Base-by-base conservation (phyloP, 805 yeast genomes). In the Zygosaccharomyces bisporus region DNA sequence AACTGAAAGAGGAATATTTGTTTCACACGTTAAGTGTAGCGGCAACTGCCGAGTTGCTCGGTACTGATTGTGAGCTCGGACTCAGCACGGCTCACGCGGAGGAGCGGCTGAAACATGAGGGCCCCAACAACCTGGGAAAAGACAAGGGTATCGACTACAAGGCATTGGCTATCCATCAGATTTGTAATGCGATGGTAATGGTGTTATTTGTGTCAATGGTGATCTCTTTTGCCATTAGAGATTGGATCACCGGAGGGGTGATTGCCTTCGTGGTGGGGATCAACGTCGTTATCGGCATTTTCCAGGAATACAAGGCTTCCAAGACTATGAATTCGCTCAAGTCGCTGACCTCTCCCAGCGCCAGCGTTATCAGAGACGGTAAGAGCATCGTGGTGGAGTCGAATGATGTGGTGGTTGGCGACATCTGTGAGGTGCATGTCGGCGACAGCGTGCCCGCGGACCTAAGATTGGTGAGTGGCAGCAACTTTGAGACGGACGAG, bases 391-490 rank as follows among this genome's bases (percentile, higher is more conserved):
- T 82, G 4, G 86, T 87, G 3, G 69, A 86, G 46, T 96, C 98
- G 0, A 77, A 88, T 1, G 77, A 78, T 33, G 76, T 93, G 45
- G 99, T 93, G 9, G 97, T 98, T 2, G 99, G 99, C 47, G 99
- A 93, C 64, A 67, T 93, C 55, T 93, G 91, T 39, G 81, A 82
- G 52, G 85, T 93, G 53, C 69, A 83, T 39, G 93, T 89, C 38
- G 99, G 99, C 53, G 99, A 93, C 67, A 77, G 96, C 46, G 80
- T 93, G 38, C 99, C 99, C 1, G 99, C 99, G 0, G 99, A 93
- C 66, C 69, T 93, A 27, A 76, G 99, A 55, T 69, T 93, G 42
- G 73, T 80, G 4, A 80, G 80, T 43, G 77, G 91, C 6, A 84
- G 80, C 31, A 91, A 89, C 58, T 74, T 93, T 51, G 74, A 83